phyloP scores from a whole-genome alignment of 73 alveolate species.

The Tetrahymena malaccensis region DNA sequence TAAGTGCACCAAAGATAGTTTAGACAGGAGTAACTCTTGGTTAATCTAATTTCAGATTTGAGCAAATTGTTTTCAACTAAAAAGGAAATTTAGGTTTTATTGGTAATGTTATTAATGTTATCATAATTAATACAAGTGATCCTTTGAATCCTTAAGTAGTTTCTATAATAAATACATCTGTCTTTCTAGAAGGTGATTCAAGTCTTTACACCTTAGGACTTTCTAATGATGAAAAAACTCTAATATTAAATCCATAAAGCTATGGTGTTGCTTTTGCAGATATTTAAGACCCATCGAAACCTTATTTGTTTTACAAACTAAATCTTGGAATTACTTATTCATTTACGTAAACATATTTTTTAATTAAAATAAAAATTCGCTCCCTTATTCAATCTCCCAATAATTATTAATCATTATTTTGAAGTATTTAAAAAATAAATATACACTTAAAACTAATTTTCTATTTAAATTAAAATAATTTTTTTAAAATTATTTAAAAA shows the following conservation, averaged over 20 bases:
- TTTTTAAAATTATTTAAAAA: too few relatives aligned
- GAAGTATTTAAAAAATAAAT: too few relatives aligned
- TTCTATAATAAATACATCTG: not conserved
- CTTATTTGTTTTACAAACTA: not conserved
- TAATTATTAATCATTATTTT: too few relatives aligned
- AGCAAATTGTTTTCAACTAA: too few relatives aligned
- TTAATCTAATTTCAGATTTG: not conserved
- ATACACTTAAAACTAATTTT: too few relatives aligned
- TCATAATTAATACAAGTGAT: not conserved
- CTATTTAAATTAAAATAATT: too few relatives aligned
- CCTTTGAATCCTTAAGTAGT: not conserved
- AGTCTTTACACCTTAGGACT: not conserved
- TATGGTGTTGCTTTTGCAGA: not conserved
- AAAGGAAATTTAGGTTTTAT: not conserved
- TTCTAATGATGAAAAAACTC: not conserved
- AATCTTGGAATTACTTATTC: not conserved
- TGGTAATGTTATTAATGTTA: not conserved
- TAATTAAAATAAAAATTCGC: too few relatives aligned
- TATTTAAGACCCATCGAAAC: not conserved
- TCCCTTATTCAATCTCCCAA: too few relatives aligned
- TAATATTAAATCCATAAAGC: not conserved
- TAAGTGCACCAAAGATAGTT: not conserved
- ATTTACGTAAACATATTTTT: not conserved
- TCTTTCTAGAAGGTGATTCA: not conserved
- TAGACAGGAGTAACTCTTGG: not conserved